Conservation (phyloP, 1,284 basidiomycete genomes). For the Polyporus tsugae region DNA sequence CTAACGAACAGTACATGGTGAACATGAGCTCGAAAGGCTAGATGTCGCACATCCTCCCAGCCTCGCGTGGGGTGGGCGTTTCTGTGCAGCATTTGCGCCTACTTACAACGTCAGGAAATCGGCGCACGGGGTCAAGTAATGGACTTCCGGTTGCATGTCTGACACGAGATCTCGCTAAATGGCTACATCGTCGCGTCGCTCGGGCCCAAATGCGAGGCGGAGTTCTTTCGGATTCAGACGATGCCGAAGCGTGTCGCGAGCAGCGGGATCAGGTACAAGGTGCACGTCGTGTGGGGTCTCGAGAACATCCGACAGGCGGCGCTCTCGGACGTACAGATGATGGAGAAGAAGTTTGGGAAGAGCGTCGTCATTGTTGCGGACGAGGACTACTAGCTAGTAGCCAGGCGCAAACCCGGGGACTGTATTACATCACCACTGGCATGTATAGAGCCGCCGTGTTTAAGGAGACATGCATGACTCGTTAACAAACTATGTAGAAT, state of each 20-base stretch:
- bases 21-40: too few relatives aligned
- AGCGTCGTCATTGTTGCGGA: slow-evolving; percentile 60
- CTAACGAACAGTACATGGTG: too few relatives aligned
- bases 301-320: slow-evolving; percentile 57
- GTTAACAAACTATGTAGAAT: too few relatives aligned
- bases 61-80: too few relatives aligned
- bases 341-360: slow-evolving; percentile 68
- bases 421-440: too few relatives aligned
- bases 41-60: too few relatives aligned
- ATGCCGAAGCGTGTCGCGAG: slow-evolving; percentile 59
- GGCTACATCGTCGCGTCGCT: slow-evolving; percentile 64
- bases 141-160: slow-evolving; percentile 51
- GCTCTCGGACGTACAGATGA: slow-evolving; percentile 56
- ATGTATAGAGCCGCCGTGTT: too few relatives aligned
- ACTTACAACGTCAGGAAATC: too few relatives aligned
- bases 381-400: slow-evolving; percentile 28
- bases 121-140: too few relatives aligned
- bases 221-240: slow-evolving; percentile 60
- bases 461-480: too few relatives aligned
- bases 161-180: slow-evolving; percentile 59
- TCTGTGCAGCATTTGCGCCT: too few relatives aligned
- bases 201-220: slow-evolving; percentile 48
- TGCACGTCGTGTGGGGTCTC: slow-evolving; percentile 60
- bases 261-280: slow-evolving; percentile 68
- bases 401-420: too few relatives aligned